Evolutionary conservation across 768 basidiomycete species (phyloP).

Genomic region (Psilocybe subaeruginosa): DNA sequence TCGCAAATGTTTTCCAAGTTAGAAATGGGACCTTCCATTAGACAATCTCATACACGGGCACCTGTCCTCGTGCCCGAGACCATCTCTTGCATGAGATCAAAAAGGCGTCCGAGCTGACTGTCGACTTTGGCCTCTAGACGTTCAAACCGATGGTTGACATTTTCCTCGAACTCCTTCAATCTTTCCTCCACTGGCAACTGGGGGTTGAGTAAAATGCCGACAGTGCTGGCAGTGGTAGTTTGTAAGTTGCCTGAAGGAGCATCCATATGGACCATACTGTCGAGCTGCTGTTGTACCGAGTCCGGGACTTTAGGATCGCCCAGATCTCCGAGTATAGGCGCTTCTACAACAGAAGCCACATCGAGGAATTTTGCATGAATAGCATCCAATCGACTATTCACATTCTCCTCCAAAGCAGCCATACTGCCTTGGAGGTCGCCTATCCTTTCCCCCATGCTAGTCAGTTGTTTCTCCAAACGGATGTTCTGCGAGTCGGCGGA

Average conservation of each 20-base stretch:
- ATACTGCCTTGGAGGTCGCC: background rate
- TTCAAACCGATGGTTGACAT: background rate
- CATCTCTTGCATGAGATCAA: background rate
- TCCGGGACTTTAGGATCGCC: background rate
- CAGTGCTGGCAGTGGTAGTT: background rate
- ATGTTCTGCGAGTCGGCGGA: background rate
- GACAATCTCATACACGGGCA: too few species aligned
- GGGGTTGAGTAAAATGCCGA: background rate
- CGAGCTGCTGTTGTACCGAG: background rate
- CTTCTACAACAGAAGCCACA: background rate
- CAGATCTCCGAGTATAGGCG: too few species aligned
- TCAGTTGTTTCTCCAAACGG: background rate
- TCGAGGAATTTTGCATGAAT: background rate
- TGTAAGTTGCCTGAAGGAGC: background rate
- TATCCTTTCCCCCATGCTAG: background rate
- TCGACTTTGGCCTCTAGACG: background rate
- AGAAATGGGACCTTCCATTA: too few species aligned
- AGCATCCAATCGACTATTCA: background rate
- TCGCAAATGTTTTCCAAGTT: too few species aligned
- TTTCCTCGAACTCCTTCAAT: background rate
- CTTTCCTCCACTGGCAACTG: background rate
- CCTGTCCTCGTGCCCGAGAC: background rate
- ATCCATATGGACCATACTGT: background rate
- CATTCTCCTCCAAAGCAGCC: background rate
- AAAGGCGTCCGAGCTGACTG: background rate